Conservation (phyloP, 2,329 filamentous ascomycete species). For the Camillea tinctor region DNA sequence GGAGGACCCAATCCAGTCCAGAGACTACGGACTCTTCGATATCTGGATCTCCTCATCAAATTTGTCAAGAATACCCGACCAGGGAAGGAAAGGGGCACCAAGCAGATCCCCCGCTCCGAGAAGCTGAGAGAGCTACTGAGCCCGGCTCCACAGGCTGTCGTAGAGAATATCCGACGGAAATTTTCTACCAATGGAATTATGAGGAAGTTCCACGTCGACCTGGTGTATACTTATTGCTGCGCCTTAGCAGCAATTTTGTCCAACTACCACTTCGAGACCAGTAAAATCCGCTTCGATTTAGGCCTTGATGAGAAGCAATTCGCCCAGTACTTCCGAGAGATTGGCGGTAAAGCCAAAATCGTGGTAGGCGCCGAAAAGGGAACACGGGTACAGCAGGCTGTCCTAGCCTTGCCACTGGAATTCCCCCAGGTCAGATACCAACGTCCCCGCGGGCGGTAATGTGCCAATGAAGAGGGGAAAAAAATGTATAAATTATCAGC, state of each 20-base stretch:
- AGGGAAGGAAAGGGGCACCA: slow-evolving; percentile 46
- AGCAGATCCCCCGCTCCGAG: slow-evolving; percentile 58
- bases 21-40: slow-evolving; percentile 59
- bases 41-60: slow-evolving; percentile 56
- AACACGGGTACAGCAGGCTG: slow-evolving; percentile 57
- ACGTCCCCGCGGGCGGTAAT: slow-evolving; percentile 24
- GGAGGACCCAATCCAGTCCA: slow-evolving; percentile 52
- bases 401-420: slow-evolving; percentile 72
- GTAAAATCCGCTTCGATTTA: slow-evolving; percentile 68
- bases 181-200: slow-evolving; percentile 66
- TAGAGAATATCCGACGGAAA: slow-evolving; percentile 66
- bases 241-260: slow-evolving; percentile 70
- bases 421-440: slow-evolving; percentile 66
- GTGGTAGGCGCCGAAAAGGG: slow-evolving; percentile 63
- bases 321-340: slow-evolving; percentile 70
- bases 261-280: slow-evolving; percentile 70
- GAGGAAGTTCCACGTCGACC: slow-evolving; percentile 69
- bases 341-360: slow-evolving; percentile 67
- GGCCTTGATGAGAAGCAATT: slow-evolving; percentile 70
- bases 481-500: too few species aligned
- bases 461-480: background rate
- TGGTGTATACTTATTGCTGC: slow-evolving; percentile 71
- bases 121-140: slow-evolving; percentile 58
- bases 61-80: slow-evolving; percentile 50
- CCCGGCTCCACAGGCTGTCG: slow-evolving; percentile 58